Conservation (phyloP, 2,329 filamentous ascomycete species). For the Trichoderma aggressivum region DNA sequence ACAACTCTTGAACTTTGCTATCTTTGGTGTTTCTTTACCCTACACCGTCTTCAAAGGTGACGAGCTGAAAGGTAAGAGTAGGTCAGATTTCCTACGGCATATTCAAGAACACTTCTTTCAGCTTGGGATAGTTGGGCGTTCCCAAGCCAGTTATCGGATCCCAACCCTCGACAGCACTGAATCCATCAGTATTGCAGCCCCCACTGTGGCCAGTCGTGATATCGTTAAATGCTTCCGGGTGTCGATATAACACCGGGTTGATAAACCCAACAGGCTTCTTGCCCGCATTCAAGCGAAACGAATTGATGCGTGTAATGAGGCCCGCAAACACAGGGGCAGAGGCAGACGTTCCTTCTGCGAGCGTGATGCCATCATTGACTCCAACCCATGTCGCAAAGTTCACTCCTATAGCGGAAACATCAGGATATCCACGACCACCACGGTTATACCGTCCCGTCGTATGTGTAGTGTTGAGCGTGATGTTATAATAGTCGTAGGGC, state of each 20-base stretch:
- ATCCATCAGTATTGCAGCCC: constrained; percentile 31
- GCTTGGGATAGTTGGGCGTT: constrained; percentile 4
- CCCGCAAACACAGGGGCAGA: constrained; percentile 32
- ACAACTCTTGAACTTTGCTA: neutral
- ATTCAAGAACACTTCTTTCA: constrained; percentile 6
- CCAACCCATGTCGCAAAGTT: constrained; percentile 43
- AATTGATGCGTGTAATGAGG: constrained; percentile 31
- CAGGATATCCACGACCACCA: constrained; percentile 43
- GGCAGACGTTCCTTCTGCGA: constrained; percentile 47
- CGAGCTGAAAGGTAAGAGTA: neutral
- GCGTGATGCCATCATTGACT: constrained; percentile 33
- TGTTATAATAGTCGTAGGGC: neutral
- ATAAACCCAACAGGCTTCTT: constrained; percentile 20
- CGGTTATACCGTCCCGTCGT: constrained; percentile 41
- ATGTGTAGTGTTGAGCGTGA: constrained; percentile 35
- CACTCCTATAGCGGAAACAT: constrained; percentile 42
- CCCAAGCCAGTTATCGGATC: constrained; percentile 16
- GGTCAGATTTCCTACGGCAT: neutral
- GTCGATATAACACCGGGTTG: neutral
- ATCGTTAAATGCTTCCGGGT: neutral
- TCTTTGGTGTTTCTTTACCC: neutral
- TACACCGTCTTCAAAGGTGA: neutral
- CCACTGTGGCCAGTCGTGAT: constrained; percentile 24
- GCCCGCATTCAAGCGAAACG: constrained; percentile 24
- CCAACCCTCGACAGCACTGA: constrained; percentile 23